Conservation (phyloP, 2,329 filamentous ascomycete genomes). For the Penicillium decumbens region DNA sequence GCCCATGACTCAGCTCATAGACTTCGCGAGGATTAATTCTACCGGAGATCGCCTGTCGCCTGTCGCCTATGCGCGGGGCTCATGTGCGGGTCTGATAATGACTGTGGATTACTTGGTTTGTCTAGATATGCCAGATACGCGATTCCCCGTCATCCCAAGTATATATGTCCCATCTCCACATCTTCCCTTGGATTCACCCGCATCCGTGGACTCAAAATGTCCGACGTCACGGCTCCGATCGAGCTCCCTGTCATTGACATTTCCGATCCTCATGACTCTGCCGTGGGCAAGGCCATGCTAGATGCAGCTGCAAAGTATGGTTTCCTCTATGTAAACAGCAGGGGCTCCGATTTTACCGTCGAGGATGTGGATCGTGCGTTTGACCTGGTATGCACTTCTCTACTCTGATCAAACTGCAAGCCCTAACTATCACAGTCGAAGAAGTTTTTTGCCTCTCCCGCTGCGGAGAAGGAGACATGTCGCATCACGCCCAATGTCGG, state of each 20-base stretch:
- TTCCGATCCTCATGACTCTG: slow-evolving; percentile 54
- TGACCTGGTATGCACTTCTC: slow-evolving; percentile 54
- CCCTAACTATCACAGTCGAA: slow-evolving; percentile 52
- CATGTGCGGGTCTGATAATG: background rate
- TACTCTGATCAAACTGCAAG: background rate
- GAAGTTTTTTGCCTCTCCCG: slow-evolving; percentile 66
- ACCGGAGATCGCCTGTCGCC: background rate
- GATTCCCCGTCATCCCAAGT: slow-evolving; percentile 7
- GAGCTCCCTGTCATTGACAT: slow-evolving; percentile 80
- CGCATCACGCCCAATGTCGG: slow-evolving; percentile 62
- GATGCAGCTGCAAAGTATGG: slow-evolving; percentile 76
- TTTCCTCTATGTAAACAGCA: slow-evolving; percentile 83
- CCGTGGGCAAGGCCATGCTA: slow-evolving; percentile 65
- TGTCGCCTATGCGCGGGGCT: slow-evolving; percentile 14
- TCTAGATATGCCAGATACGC: slow-evolving; percentile 14
- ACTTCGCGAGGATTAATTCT: background rate
- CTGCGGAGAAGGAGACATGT: slow-evolving; percentile 68
- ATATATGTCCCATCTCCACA: slow-evolving; percentile 8
- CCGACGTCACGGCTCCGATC: slow-evolving; percentile 27
- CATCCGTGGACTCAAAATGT: slow-evolving; percentile 15
- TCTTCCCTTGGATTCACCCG: background rate
- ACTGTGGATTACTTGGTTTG: slow-evolving; percentile 4
- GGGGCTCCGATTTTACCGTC: slow-evolving; percentile 62
- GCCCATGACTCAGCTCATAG: no score
- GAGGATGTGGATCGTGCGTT: slow-evolving; percentile 68